phyloP scores from a whole-genome alignment of 73 alveolate genomes.

The Tetrahymena borealis region DNA sequence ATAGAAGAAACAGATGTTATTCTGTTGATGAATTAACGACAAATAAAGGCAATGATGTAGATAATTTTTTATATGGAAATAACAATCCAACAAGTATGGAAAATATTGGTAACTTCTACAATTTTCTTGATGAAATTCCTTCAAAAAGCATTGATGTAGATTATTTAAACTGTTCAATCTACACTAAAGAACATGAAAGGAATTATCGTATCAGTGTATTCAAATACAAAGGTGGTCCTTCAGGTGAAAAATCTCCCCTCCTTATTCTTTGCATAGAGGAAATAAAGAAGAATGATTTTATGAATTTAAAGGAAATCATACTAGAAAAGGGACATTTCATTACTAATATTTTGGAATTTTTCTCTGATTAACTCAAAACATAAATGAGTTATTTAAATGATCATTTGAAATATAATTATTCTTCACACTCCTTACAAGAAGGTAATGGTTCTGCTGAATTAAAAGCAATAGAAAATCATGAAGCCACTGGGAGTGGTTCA shows the following conservation, averaged over 20 bases:
- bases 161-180: neutral
- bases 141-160: neutral
- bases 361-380: neutral
- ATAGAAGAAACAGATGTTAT: no score
- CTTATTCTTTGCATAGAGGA: neutral
- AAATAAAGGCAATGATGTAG: neutral
- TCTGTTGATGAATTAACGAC: neutral
- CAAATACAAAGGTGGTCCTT: neutral
- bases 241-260: neutral
- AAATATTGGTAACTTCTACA: neutral
- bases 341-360: neutral
- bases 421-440: neutral
- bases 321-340: neutral
- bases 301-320: neutral
- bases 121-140: neutral
- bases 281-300: neutral
- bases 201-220: neutral
- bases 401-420: neutral
- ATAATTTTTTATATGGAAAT: neutral
- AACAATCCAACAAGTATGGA: neutral
- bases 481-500: neutral
- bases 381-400: neutral
- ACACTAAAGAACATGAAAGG: neutral
- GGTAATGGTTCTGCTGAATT: neutral
- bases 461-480: neutral